Percentiles rank a stretch among this genome's conserved stretches.
phyloP scores from a whole-genome alignment of 2,329 filamentous ascomycete species.

The Fusarium sp. region DNA sequence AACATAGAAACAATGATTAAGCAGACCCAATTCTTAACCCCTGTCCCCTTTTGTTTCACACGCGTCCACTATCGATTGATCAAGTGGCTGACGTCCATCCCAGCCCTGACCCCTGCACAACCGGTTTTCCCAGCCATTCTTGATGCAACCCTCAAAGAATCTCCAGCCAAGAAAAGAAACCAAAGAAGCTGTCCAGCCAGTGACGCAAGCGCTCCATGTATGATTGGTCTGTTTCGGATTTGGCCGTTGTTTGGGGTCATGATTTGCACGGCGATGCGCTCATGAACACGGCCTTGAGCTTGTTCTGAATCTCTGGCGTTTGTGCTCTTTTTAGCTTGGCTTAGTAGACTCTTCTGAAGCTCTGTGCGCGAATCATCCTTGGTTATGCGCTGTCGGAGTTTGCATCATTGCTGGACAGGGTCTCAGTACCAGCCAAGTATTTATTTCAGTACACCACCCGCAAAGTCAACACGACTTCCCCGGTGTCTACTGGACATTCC shows the following conservation, averaged over 20 bases:
- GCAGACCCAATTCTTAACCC: background rate
- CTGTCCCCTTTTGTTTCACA: constrained; percentile 18
- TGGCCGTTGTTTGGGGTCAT: constrained; percentile 31
- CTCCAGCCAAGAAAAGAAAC: constrained; percentile 22
- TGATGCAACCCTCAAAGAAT: background rate
- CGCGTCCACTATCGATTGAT: constrained; percentile 14
- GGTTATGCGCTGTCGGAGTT: constrained; percentile 5
- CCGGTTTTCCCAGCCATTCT: constrained; percentile 30
- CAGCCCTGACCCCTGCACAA: constrained; percentile 17
- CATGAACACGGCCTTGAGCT: constrained; percentile 22
- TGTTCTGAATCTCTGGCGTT: constrained; percentile 16
- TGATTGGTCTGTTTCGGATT: constrained; percentile 11
- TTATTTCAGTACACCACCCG: constrained; percentile 22
- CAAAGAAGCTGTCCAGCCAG: background rate
- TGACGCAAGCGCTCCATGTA: constrained; percentile 30
- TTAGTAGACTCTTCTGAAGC: background rate
- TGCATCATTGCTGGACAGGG: constrained; percentile 26
- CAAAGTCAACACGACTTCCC: background rate
- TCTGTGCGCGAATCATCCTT: constrained; percentile 21
- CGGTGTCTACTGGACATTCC: constrained; percentile 9
- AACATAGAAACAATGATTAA: constrained; percentile 27
- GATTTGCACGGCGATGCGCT: constrained; percentile 38
- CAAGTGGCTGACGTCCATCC: constrained; percentile 25
- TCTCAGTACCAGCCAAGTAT: constrained; percentile 10
- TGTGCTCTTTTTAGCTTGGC: constrained; percentile 1